Evolutionary conservation across 2,329 filamentous ascomycete genomes (phyloP).

Genomic region (Fusarium sacchari): DNA sequence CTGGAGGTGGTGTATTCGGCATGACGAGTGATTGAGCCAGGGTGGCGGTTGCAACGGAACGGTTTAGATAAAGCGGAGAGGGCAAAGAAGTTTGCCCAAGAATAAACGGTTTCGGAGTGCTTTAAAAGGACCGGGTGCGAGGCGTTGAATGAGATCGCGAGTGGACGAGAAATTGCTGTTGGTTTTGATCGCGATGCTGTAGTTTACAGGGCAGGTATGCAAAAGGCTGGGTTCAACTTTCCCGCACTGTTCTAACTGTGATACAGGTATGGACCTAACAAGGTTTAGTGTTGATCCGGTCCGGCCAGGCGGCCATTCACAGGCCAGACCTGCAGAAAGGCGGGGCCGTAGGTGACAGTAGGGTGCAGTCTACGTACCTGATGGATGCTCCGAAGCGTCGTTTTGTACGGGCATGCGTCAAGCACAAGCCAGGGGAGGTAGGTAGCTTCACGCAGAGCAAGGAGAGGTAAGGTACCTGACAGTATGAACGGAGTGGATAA

Average conservation of each 20-base stretch:
- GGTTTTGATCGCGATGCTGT: constrained; percentile 38
- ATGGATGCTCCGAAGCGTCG: constrained; percentile 17
- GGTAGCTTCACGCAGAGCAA: not conserved
- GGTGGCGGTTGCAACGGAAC: constrained; percentile 45
- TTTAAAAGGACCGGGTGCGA: constrained; percentile 14
- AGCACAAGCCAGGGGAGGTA: constrained; percentile 19
- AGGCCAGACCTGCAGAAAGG: constrained; percentile 30
- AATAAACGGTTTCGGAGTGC: constrained; percentile 9
- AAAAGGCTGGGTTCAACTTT: constrained; percentile 53
- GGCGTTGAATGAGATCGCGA: constrained; percentile 34
- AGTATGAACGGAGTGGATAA: not conserved
- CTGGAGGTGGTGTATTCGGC: constrained; percentile 59
- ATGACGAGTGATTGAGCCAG: constrained; percentile 52
- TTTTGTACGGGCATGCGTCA: constrained; percentile 27
- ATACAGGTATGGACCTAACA: constrained; percentile 44
- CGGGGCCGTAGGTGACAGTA: constrained; percentile 8
- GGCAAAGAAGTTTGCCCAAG: constrained; percentile 25
- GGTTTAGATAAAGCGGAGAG: constrained; percentile 42
- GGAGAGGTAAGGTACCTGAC: constrained; percentile 12
- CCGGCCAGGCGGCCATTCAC: constrained; percentile 47
- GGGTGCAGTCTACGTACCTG: constrained; percentile 29
- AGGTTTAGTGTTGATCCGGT: constrained; percentile 55
- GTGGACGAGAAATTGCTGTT: constrained; percentile 34
- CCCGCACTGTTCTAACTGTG: constrained; percentile 51
- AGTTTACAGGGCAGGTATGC: constrained; percentile 32